Percentiles rank a stretch among this genome's conserved stretches.
Evolutionary conservation across 495 filamentous ascomycete genomes (phyloP).

Genomic region (Apiosordaria backusii): DNA sequence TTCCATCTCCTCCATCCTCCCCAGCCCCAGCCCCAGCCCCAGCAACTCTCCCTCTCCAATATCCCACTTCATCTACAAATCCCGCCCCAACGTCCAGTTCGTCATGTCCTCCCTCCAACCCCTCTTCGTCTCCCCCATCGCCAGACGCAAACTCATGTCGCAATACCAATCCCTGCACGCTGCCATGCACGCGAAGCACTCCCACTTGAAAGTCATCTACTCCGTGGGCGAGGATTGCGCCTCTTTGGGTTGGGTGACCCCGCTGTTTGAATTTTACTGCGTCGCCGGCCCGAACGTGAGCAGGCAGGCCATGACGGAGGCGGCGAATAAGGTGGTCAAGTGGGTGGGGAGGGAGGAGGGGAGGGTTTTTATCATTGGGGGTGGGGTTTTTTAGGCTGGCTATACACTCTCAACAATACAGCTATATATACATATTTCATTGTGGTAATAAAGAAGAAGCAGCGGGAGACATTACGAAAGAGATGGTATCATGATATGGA

Average conservation of each 20-base stretch:
- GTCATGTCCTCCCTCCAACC: conserved; percentile 81
- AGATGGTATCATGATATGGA: too few species aligned
- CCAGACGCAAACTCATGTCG: conserved; percentile 72
- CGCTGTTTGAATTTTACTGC: conserved; percentile 88
- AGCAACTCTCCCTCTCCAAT: conserved; percentile 42
- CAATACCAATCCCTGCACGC: conserved; percentile 83
- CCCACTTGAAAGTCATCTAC: conserved; percentile 80
- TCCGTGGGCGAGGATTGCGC: conserved; percentile 67
- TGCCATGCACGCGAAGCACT: conserved; percentile 75
- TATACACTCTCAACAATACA: neutral
- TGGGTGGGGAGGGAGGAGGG: conserved; percentile 93
- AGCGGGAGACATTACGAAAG: too few species aligned
- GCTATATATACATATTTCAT: neutral
- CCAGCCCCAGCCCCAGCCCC: conserved; percentile 54
- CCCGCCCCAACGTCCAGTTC: conserved; percentile 89
- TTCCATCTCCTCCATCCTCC: conserved; percentile 64
- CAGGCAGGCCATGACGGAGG: conserved; percentile 75
- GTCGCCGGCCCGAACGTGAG: conserved; percentile 77
- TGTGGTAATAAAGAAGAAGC: neutral
- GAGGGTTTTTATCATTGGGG: conserved; percentile 89
- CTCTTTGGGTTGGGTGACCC: conserved; percentile 85
- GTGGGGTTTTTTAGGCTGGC: conserved; percentile 59
- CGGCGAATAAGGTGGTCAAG: conserved; percentile 78
- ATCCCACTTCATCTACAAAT: conserved; percentile 93
- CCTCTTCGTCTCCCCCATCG: conserved; percentile 49